Base-by-base conservation (phyloP, 148 eudicot genomes). In the Bassia scoparia region DNA sequence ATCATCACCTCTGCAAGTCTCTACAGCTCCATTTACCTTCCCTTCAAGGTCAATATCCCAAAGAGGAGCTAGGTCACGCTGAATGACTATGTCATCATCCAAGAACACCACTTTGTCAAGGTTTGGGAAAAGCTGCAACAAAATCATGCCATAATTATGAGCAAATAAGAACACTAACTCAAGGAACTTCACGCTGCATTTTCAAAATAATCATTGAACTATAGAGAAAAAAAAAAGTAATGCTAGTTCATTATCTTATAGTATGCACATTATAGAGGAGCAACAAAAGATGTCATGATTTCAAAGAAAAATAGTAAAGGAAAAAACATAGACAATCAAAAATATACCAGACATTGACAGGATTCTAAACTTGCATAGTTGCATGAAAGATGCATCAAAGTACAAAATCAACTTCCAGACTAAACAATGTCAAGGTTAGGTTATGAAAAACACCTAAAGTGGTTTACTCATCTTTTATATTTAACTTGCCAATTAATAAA, bases 21-120 rank as follows among this genome's bases (percentile, higher is more conserved):
- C 99, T 70, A 95, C 99, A 61, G 99, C 99, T 79, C 97, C 99
- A 80, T 95, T 95, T 48, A 95, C 96, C 83, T 88, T 90, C 62
- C 97, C 97, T 64, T 85, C 84, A 76, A 95, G 97, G 74, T 95
- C 88, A 78, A 95, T 85, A 55, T 88, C 92, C 97, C 97, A 95
- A 68, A 95, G 90, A 70, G 94, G 97, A 65, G 97, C 83, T 50
- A 95, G 83, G 77, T 95, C 96, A 79, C 88, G 94, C 76, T 95
- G 99, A 82, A 92, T 83, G 68, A 92, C 99, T 73, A 95, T 83
- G 77, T 95, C 99, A 70, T 95, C 99, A 44, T 95, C 99, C 71
- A 95, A 84, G 82, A 95, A 95, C 62, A 95, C 96, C 79, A 95
- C 88, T 85, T 95, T 95, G 75, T 92, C 93, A 50, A 95, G 90